Evolutionary conservation across 192 early-diverging fungal species (phyloP).

Genomic region (Umbelopsis ramanniana): DNA sequence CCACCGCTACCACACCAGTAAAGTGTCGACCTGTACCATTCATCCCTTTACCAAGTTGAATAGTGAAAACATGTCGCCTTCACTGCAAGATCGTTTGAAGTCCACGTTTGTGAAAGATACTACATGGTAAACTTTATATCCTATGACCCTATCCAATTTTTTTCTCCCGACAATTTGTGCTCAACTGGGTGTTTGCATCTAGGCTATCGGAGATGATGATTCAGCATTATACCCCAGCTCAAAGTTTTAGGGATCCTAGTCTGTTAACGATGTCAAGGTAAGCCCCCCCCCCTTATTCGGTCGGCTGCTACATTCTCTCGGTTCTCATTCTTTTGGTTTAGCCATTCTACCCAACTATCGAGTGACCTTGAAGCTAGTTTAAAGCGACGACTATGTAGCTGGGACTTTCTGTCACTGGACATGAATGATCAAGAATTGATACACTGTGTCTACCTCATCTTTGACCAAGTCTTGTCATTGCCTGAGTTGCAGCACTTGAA

Average conservation of each 20-base stretch:
- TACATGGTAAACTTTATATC: slow-evolving; percentile 18
- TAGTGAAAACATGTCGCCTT: slow-evolving; percentile 23
- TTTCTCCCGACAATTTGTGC: not conserved
- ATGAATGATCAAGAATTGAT: slow-evolving; percentile 66
- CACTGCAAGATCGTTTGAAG: slow-evolving; percentile 28
- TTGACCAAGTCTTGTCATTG: slow-evolving; percentile 66
- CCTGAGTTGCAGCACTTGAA: slow-evolving; percentile 59
- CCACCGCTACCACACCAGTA: slow-evolving; percentile 11
- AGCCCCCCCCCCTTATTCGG: too few species aligned
- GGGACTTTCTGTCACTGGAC: slow-evolving; percentile 72
- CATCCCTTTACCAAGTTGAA: not conserved
- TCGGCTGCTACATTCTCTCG: too few species aligned
- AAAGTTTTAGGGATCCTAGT: slow-evolving; percentile 22
- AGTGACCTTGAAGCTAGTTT: slow-evolving; percentile 48
- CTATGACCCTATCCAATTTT: not conserved
- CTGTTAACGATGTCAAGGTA: slow-evolving; percentile 23
- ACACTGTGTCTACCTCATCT: slow-evolving; percentile 68
- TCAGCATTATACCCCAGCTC: slow-evolving; percentile 31
- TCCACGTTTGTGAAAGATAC: slow-evolving; percentile 22
- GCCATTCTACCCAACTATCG: not conserved
- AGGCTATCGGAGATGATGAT: slow-evolving; percentile 31
- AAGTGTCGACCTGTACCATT: not conserved
- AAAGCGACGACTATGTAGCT: slow-evolving; percentile 61
- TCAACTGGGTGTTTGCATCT: not conserved
- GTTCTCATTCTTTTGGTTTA: too few species aligned